Conservation (phyloP, 2,329 filamentous ascomycete genomes). For the Trichoderma oligosporum region DNA sequence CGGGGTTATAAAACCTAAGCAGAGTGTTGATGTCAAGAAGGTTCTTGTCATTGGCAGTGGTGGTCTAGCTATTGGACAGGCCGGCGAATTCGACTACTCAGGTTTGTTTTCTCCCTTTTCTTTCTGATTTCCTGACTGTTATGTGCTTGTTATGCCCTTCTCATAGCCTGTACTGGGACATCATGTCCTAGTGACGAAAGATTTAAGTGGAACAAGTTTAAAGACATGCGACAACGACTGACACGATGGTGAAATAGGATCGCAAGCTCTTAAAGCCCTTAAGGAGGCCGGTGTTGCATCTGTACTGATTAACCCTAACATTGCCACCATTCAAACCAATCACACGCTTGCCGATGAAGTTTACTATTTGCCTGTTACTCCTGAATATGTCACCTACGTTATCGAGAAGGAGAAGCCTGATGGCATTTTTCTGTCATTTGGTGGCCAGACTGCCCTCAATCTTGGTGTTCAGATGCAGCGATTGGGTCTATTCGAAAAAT, state of each 20-base stretch:
- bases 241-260: constrained; percentile 53
- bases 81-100: constrained; percentile 98
- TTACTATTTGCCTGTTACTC: constrained; percentile 96
- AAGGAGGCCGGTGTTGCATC: constrained; percentile 92
- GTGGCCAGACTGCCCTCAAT: constrained; percentile 95
- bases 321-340: constrained; percentile 96
- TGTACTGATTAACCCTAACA: constrained; percentile 95
- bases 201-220: too few relatives aligned
- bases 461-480: constrained; percentile 96
- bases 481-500: constrained; percentile 91
- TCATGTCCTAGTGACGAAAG: too few relatives aligned
- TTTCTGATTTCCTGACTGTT: neutral
- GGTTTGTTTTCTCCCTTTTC: constrained; percentile 56
- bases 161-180: too few relatives aligned
- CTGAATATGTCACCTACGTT: constrained; percentile 95
- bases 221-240: too few relatives aligned
- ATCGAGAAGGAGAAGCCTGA: constrained; percentile 95
- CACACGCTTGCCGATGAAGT: constrained; percentile 95
- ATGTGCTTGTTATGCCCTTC: neutral
- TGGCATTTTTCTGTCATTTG: constrained; percentile 95
- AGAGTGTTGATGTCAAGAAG: constrained; percentile 89
- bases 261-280: constrained; percentile 92
- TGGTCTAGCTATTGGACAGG: constrained; percentile 93
- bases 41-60: constrained; percentile 94
- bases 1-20: constrained; percentile 74